Evolutionary conservation across 805 yeast genomes (phyloP), one percentile per base, ranked within the genome.

Genomic region (Zygotorulaspora florentina): DNA sequence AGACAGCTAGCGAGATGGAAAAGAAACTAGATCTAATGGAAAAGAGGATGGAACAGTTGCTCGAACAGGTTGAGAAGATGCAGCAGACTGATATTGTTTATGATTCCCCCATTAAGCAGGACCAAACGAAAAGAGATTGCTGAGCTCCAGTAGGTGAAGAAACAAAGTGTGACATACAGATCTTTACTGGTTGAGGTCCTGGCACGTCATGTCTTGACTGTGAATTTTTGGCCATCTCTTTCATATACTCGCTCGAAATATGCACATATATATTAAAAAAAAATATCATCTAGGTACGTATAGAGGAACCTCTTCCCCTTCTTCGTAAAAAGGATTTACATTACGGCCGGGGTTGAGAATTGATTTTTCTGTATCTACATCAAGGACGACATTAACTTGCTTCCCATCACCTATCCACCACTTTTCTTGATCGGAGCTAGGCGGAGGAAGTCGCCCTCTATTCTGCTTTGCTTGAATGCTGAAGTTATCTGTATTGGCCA

Each of bases 321-420:
- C 73, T 17, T 63, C 65, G 2, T 70, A 66, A 57, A 89, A 88
- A 17, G 98, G 98, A 59, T 93, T 91, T 3, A 71, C 68, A 0
- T 85, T 80, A 47, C 76, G 68, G 9, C 69, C 65, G 0, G 96
- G 95, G 58, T 93, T 93, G 36, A 90, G 70, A 25, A 80, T 69
- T 53, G 67, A 67, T 45, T 67, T 69, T 9, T 62, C 60, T 2
- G 64, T 47, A 35, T 69, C 68, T 6, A 67, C 56, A 40, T 66
- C 65, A 15, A 85, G 71, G 8, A 62, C 61, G 2, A 91, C 84
- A 58, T 83, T 87, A 2, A 90, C 89, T 10, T 82, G 76, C 47
- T 75, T 73, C 0, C 93, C 91, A 9, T 82, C 83, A 11, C 84
- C 83, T 13, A 87, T 72, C 99, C 99, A 93, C 99, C 99, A 93